phyloP scores from a whole-genome alignment of 768 basidiomycete genomes.

The Agrocybe chaxingu region DNA sequence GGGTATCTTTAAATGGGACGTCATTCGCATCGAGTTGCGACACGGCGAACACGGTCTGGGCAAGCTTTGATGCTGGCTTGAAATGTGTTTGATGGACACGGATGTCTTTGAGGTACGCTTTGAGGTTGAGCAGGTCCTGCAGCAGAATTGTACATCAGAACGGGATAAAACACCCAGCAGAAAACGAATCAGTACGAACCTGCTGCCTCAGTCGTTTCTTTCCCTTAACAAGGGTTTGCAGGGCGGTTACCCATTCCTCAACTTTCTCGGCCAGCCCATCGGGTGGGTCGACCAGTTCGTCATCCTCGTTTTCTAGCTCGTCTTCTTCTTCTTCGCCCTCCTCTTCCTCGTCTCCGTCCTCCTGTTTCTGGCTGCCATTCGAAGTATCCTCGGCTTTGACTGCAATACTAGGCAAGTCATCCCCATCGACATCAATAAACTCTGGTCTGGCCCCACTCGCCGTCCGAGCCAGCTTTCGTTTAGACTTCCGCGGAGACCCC shows the following conservation, averaged over 20 bases:
- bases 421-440: no score
- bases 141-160: not conserved
- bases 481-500: no score
- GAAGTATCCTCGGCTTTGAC: no score
- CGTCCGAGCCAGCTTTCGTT: no score
- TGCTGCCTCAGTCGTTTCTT: slow-evolving; percentile 7
- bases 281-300: not conserved
- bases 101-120: slow-evolving; percentile 1
- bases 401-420: no score
- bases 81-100: slow-evolving; percentile 4
- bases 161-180: not conserved
- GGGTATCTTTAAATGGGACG: slow-evolving; percentile 5
- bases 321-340: slow-evolving; percentile 5
- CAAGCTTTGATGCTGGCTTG: slow-evolving; percentile 5
- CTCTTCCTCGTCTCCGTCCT: slow-evolving; percentile 3
- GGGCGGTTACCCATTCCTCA: slow-evolving; percentile 6
- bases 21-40: slow-evolving; percentile 1
- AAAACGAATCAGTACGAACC: not conserved
- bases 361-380: not conserved
- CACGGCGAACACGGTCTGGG: slow-evolving; percentile 4
- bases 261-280: not conserved
- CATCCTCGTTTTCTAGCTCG: not conserved
- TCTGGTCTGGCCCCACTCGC: no score
- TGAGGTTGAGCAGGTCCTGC: slow-evolving; percentile 9
- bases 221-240: slow-evolving; percentile 10